Evolutionary conservation across 306 rosid species (phyloP).

Genomic region (Acacia confusa): DNA sequence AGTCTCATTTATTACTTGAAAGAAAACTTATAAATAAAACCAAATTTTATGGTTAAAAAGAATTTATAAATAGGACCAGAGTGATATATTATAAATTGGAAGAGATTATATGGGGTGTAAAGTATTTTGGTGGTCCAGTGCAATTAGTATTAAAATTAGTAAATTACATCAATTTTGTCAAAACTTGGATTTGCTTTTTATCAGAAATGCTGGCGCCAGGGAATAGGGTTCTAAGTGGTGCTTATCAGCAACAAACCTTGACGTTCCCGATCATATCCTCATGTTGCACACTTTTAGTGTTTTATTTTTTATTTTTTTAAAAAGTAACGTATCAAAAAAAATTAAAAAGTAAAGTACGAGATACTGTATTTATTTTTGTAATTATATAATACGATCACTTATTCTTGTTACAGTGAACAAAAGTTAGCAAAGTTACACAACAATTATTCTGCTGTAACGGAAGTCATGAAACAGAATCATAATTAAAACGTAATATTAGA

Average conservation of each 20-base stretch:
- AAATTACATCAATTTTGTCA: background rate
- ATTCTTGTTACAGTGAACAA: background rate
- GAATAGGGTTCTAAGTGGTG: background rate
- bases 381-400: background rate
- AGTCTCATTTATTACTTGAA: too few species aligned
- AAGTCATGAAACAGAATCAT: background rate
- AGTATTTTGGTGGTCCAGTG: too few species aligned
- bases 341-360: background rate
- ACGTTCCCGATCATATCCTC: too few species aligned
- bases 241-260: background rate
- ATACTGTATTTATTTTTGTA: background rate
- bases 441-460: background rate
- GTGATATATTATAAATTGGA: too few species aligned
- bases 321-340: background rate
- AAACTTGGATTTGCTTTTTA: background rate
- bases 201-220: background rate
- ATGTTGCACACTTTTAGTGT: background rate
- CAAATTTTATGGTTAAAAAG: too few species aligned
- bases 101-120: too few species aligned
- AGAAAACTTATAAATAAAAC: too few species aligned
- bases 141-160: too few species aligned
- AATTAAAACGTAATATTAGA: background rate
- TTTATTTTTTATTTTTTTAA: background rate
- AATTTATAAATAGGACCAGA: too few species aligned
- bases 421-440: background rate